Percentiles rank a stretch among this genome's conserved stretches.
Evolutionary conservation across 495 filamentous ascomycete species (phyloP).

Genomic region (Schizothecium vesticola): DNA sequence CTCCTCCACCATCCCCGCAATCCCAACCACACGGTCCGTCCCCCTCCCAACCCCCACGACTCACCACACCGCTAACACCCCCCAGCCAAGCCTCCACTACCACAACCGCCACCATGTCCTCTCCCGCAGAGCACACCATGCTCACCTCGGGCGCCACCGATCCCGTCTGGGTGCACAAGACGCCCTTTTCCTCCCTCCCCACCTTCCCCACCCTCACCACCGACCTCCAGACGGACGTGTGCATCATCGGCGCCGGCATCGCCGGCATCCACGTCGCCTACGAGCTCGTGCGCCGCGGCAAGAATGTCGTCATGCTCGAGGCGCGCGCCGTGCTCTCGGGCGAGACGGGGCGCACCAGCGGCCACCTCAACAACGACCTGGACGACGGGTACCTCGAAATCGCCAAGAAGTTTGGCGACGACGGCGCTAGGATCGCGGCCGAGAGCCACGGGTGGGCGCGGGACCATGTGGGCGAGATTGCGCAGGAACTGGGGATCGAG

Average conservation of each 20-base stretch:
- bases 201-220: constrained; percentile 38
- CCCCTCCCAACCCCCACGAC: neutral
- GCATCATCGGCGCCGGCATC: constrained; percentile 53
- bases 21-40: neutral
- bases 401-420: constrained; percentile 45
- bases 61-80: neutral
- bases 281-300: constrained; percentile 47
- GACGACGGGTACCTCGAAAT: constrained; percentile 50
- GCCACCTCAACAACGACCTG: constrained; percentile 49
- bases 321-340: constrained; percentile 50
- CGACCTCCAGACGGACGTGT: constrained; percentile 41
- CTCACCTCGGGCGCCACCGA: constrained; percentile 46
- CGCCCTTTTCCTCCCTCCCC: constrained; percentile 44
- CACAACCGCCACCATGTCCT: neutral
- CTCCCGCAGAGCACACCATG: constrained; percentile 28
- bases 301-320: constrained; percentile 48
- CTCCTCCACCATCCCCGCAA: neutral
- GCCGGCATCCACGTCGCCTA: constrained; percentile 50
- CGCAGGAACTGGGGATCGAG: constrained; percentile 43
- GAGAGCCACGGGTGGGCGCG: constrained; percentile 53
- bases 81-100: neutral
- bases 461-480: constrained; percentile 45
- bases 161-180: constrained; percentile 49
- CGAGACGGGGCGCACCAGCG: constrained; percentile 49
- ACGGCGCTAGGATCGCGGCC: constrained; percentile 44